Percentiles rank a stretch among this genome's conserved stretches.
Evolutionary conservation across 805 yeast genomes (phyloP).

Genomic region (Myxozyma monticola): DNA sequence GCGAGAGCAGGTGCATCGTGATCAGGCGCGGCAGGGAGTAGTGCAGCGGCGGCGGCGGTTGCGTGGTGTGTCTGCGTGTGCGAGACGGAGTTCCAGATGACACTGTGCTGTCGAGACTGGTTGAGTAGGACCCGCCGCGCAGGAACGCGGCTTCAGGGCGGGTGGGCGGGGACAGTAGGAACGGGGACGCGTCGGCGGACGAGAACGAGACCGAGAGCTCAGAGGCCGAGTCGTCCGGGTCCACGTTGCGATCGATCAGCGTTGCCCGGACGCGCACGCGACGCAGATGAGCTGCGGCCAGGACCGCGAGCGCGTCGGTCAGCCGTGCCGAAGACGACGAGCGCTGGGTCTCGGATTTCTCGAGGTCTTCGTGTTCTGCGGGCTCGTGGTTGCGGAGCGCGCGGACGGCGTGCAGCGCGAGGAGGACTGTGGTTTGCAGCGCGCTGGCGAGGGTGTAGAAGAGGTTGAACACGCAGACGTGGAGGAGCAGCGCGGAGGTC

Average conservation of each 20-base stretch:
- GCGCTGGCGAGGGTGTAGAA: background rate
- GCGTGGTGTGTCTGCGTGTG: background rate
- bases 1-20: constrained; percentile 12
- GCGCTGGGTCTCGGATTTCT: too few species aligned
- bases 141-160: background rate
- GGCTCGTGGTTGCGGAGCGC: background rate
- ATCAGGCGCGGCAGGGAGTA: constrained; percentile 6
- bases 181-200: background rate
- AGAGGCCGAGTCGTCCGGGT: background rate
- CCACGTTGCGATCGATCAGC: constrained; percentile 2
- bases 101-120: background rate
- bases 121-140: background rate
- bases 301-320: background rate
- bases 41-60: background rate
- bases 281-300: constrained; percentile 14
- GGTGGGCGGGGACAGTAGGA: background rate
- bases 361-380: background rate
- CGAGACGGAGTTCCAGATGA: too few species aligned
- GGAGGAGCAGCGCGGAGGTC: constrained; percentile 11
- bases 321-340: too few species aligned
- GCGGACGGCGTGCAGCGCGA: too few species aligned
- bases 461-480: constrained; percentile 16
- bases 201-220: too few species aligned
- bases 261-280: constrained; percentile 6
- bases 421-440: too few species aligned